These are phyloP conservation scores for Omphalea diandra DNA, from an alignment of 441 rosid genomes.

Conservation along the genomic window DNA sequence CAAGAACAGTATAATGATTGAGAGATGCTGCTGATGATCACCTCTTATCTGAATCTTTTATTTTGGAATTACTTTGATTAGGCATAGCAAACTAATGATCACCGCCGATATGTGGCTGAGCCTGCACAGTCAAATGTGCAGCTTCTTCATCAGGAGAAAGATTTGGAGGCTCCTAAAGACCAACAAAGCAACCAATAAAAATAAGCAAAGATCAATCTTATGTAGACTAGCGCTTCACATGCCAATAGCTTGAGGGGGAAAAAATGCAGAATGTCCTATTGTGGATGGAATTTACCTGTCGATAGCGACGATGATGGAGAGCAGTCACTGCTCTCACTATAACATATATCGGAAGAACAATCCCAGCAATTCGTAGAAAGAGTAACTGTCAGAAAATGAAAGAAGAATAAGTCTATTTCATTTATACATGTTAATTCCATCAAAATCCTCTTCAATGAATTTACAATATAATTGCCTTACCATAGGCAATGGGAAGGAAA, in stretches of 20 bases:
- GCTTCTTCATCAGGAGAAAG: conserved; percentile 62
- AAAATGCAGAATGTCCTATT: background rate
- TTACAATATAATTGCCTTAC: conserved; percentile 31
- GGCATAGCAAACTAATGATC: conserved; percentile 22
- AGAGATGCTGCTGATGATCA: conserved; percentile 10
- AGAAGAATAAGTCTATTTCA: background rate
- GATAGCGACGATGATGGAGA: conserved; percentile 46
- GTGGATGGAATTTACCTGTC: conserved; percentile 36
- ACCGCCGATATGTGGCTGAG: conserved; percentile 40
- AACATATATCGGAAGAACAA: conserved; percentile 70
- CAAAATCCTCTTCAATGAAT: background rate
- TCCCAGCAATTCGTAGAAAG: conserved; percentile 56
- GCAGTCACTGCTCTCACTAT: conserved; percentile 50
- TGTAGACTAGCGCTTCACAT: too few relatives aligned
- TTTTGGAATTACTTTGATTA: background rate
- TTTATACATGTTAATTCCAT: background rate
- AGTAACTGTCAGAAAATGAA: conserved; percentile 39
- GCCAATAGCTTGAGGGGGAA: background rate
- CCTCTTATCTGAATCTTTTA: conserved; percentile 3
- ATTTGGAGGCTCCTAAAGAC: conserved; percentile 36
- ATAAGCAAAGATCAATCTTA: background rate
- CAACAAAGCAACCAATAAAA: background rate
- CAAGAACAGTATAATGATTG: background rate
- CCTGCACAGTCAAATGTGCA: conserved; percentile 35
- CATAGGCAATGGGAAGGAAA: conserved; percentile 53